phyloP scores from a whole-genome alignment of 192 early-diverging fungal genomes.

The Dissophora globulifera region DNA sequence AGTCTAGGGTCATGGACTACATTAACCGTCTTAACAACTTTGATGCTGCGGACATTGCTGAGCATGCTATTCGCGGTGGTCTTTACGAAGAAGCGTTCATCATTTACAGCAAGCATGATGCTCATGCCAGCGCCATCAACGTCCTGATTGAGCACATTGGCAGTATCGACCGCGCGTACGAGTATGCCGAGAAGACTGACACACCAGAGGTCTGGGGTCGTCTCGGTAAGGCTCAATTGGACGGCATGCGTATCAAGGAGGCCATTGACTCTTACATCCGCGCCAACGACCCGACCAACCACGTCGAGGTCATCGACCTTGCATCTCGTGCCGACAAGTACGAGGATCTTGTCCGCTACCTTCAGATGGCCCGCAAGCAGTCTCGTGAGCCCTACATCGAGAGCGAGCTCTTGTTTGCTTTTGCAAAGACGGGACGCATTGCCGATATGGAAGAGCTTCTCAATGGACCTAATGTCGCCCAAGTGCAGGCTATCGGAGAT shows the following conservation, averaged over 20 bases:
- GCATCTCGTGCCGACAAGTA: conserved; percentile 88
- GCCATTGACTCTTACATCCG: conserved; percentile 98
- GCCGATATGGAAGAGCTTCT: conserved; percentile 96
- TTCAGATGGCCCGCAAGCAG: conserved; percentile 95
- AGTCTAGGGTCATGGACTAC: conserved; percentile 93
- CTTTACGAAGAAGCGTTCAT: conserved; percentile 96
- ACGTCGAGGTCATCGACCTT: conserved; percentile 86
- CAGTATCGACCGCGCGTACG: conserved; percentile 94
- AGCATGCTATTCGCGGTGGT: conserved; percentile 89
- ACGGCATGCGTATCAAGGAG: conserved; percentile 90
- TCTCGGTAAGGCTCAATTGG: conserved; percentile 95
- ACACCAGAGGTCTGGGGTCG: conserved; percentile 92
- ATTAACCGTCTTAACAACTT: conserved; percentile 91
- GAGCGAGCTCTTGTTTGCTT: conserved; percentile 95
- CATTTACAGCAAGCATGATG: conserved; percentile 96
- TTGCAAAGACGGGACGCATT: conserved; percentile 92
- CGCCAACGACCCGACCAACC: conserved; percentile 92
- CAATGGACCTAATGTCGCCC: conserved; percentile 91
- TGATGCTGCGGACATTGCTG: conserved; percentile 97
- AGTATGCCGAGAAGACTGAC: conserved; percentile 95
- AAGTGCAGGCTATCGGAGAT: conserved; percentile 93
- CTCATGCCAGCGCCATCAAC: conserved; percentile 87
- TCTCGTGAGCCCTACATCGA: conserved; percentile 96
- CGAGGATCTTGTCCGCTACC: conserved; percentile 94
- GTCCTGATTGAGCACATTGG: conserved; percentile 94